phyloP scores from a whole-genome alignment of 1,284 basidiomycete genomes.

The Rhizoctonia solani region DNA sequence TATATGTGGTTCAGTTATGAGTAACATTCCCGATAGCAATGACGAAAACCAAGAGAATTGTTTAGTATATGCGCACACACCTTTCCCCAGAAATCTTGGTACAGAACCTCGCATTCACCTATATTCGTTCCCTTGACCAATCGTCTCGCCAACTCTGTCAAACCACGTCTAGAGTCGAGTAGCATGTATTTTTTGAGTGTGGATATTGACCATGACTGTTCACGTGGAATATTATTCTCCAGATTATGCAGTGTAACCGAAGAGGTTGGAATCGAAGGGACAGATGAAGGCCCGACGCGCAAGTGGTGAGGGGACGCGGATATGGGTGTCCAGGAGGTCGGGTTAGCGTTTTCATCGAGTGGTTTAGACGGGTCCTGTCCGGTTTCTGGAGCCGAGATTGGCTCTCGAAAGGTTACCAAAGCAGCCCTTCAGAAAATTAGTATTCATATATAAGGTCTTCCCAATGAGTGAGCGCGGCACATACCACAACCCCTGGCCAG shows the following conservation, averaged over 20 bases:
- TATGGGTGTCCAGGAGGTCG: slow-evolving; percentile 22
- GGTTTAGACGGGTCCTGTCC: slow-evolving; percentile 59
- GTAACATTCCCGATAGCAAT: too few relatives aligned
- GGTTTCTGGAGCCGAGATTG: slow-evolving; percentile 50
- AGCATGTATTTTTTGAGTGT: slow-evolving; percentile 27
- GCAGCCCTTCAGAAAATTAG: slow-evolving; percentile 37
- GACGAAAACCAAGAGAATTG: not conserved
- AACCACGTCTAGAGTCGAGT: slow-evolving; percentile 22
- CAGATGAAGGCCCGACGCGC: not conserved
- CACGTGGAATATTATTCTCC: too few relatives aligned
- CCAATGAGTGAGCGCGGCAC: slow-evolving; percentile 38
- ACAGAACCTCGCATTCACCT: slow-evolving; percentile 19
- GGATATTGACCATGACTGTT: slow-evolving; percentile 1
- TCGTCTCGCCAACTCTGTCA: slow-evolving; percentile 22
- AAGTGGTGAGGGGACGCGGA: slow-evolving; percentile 19
- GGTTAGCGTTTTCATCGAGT: slow-evolving; percentile 34
- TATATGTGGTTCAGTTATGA: not conserved
- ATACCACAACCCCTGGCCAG: slow-evolving; percentile 51
- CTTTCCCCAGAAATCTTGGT: slow-evolving; percentile 29
- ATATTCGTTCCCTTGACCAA: slow-evolving; percentile 15
- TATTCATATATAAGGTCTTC: not conserved
- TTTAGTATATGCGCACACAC: not conserved
- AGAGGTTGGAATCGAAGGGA: not conserved
- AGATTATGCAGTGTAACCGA: not conserved
- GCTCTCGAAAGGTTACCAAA: slow-evolving; percentile 41